phyloP scores from a whole-genome alignment of 2,329 filamentous ascomycete genomes.

The Claviceps cyperi region DNA sequence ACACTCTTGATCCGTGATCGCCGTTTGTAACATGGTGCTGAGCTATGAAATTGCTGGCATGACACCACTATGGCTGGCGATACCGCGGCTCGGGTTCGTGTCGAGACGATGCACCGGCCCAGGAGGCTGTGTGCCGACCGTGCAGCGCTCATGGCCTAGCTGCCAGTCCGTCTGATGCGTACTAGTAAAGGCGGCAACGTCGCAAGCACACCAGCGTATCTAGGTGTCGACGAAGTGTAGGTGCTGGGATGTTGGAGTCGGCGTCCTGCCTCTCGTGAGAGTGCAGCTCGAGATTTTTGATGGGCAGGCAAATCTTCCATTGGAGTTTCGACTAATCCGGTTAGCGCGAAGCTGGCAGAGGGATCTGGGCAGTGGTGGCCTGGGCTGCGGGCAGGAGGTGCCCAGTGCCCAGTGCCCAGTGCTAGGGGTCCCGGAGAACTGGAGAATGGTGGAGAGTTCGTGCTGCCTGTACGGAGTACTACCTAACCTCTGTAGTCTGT shows the following conservation, averaged over 20 bases:
- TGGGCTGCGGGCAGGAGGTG: too few species aligned
- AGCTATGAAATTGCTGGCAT: conserved; percentile 37
- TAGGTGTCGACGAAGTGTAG: background rate
- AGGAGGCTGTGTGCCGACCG: conserved; percentile 39
- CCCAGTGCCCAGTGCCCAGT: too few species aligned
- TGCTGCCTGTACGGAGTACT: too few species aligned
- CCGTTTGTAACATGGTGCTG: conserved; percentile 29
- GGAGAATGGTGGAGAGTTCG: too few species aligned
- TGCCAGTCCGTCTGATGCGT: conserved; percentile 8
- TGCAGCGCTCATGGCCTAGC: conserved; percentile 40
- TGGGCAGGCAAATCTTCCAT: conserved; percentile 7
- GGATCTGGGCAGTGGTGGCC: too few species aligned
- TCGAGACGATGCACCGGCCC: conserved; percentile 31
- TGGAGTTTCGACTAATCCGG: conserved; percentile 4
- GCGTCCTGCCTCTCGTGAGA: conserved; percentile 10
- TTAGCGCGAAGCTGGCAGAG: background rate
- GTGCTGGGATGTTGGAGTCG: background rate
- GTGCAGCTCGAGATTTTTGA: conserved; percentile 19
- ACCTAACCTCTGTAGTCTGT: too few species aligned
- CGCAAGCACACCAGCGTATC: background rate
- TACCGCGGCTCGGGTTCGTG: conserved; percentile 12
- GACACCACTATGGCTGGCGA: conserved; percentile 12
- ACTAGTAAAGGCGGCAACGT: background rate
- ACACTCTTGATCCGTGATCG: conserved; percentile 39
- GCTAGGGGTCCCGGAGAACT: too few species aligned